Evolutionary conservation across 306 rosid species (phyloP).

Genomic region (Spatholobus suberectus): DNA sequence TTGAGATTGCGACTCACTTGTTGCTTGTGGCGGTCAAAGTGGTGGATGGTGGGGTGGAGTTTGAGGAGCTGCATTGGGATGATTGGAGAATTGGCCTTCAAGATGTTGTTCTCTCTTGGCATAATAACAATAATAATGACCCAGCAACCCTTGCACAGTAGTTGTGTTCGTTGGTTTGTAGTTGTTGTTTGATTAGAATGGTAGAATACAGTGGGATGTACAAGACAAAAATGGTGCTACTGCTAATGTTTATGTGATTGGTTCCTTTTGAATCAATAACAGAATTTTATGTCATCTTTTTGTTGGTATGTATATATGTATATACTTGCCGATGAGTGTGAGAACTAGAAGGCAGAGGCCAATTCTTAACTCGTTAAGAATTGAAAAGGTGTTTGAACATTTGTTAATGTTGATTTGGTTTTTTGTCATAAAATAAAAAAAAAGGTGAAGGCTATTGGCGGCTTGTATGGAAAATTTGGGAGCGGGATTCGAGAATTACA

Average conservation of each 20-base stretch:
- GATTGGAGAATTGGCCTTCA: slow-evolving; percentile 56
- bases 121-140: background rate
- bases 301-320: too few species aligned
- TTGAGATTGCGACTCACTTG: slow-evolving; percentile 56
- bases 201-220: background rate
- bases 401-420: too few species aligned
- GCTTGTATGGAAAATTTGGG: too few species aligned
- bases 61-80: slow-evolving; percentile 65
- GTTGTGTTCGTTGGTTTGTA: too few species aligned
- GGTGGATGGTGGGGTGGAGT: slow-evolving; percentile 66
- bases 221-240: background rate
- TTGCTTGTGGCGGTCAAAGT: slow-evolving; percentile 61
- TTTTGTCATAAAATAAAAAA: too few species aligned
- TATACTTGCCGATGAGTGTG: too few species aligned
- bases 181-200: background rate
- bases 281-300: background rate
- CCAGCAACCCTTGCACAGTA: background rate
- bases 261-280: background rate
- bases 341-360: too few species aligned
- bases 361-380: too few species aligned
- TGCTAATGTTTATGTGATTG: background rate
- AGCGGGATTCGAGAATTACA: too few species aligned
- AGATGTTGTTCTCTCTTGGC: slow-evolving; percentile 69
- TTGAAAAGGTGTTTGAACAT: too few species aligned
- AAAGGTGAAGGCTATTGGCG: too few species aligned